Conservation (phyloP, 2,329 filamentous ascomycete genomes). For the Fusarium sp. region DNA sequence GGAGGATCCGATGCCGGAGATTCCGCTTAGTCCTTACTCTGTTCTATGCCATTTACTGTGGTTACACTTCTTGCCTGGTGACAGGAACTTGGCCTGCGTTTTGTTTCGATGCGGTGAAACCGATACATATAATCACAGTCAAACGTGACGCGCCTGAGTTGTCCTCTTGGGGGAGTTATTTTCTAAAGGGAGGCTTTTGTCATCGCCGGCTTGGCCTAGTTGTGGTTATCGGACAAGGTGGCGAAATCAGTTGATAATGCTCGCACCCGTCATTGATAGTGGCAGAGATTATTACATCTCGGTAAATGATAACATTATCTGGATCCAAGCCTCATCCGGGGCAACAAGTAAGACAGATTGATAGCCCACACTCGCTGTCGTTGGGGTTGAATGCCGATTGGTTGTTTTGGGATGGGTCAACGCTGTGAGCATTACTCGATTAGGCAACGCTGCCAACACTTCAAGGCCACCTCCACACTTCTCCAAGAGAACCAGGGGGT, state of each 20-base stretch:
- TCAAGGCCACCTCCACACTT: background rate
- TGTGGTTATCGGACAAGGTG: background rate
- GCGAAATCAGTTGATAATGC: background rate
- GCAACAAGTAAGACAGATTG: background rate
- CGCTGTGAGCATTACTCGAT: background rate
- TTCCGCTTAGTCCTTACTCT: background rate
- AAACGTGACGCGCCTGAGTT: no score
- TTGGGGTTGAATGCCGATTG: background rate
- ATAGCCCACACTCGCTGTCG: background rate
- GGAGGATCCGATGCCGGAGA: background rate
- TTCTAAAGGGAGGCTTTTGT: background rate
- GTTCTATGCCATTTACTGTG: background rate
- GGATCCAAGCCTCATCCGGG: accelerated
- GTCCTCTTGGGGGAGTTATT: no score
- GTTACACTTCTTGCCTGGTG: background rate
- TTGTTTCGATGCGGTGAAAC: background rate
- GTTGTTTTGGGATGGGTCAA: background rate
- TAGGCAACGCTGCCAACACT: background rate
- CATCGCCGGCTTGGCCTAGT: background rate
- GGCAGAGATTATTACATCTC: background rate
- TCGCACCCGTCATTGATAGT: background rate
- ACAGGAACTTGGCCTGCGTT: background rate
- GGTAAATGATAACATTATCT: background rate
- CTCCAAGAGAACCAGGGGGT: background rate
- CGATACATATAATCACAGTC: background rate